phyloP scores from a whole-genome alignment of 352 stramenopile species.

The Pseudoperonospora humuli region DNA sequence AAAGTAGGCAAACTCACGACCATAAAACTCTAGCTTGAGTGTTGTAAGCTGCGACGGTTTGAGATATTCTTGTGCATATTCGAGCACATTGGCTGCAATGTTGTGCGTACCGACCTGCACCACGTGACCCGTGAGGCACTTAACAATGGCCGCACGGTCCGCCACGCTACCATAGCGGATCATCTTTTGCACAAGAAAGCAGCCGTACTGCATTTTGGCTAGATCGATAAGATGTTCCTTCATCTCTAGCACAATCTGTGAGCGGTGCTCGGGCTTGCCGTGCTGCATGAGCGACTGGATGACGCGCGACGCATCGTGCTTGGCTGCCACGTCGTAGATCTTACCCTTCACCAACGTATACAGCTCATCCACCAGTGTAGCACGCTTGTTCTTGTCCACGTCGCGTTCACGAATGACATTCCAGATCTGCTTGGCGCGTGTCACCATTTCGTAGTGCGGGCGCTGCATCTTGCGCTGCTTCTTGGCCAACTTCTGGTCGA shows the following conservation, averaged over 20 bases:
- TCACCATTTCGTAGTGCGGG: conserved; percentile 90
- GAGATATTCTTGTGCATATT: conserved; percentile 85
- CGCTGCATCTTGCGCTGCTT: conserved; percentile 93
- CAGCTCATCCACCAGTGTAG: conserved; percentile 86
- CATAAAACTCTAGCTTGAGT: conserved; percentile 86
- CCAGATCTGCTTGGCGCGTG: conserved; percentile 92
- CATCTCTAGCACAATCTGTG: conserved; percentile 86
- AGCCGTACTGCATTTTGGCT: conserved; percentile 94
- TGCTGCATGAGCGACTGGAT: conserved; percentile 95
- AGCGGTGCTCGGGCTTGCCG: conserved; percentile 83
- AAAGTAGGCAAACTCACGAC: conserved; percentile 86
- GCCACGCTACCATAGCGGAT: conserved; percentile 90
- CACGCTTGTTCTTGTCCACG: conserved; percentile 75
- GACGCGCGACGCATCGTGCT: conserved; percentile 93
- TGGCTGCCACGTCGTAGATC: conserved; percentile 90
- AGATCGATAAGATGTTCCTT: conserved; percentile 89
- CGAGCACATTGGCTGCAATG: conserved; percentile 89
- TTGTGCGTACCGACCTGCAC: conserved; percentile 92
- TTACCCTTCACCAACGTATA: conserved; percentile 90
- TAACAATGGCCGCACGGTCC: conserved; percentile 72
- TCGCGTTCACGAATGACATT: conserved; percentile 90
- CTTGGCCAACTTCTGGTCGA: conserved; percentile 86
- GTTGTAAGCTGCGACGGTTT: conserved; percentile 81
- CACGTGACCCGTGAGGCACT: conserved; percentile 91
- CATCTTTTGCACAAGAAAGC: conserved; percentile 95